Evolutionary conservation across 768 basidiomycete genomes (phyloP).

Genomic region (Tylopilus sp.): DNA sequence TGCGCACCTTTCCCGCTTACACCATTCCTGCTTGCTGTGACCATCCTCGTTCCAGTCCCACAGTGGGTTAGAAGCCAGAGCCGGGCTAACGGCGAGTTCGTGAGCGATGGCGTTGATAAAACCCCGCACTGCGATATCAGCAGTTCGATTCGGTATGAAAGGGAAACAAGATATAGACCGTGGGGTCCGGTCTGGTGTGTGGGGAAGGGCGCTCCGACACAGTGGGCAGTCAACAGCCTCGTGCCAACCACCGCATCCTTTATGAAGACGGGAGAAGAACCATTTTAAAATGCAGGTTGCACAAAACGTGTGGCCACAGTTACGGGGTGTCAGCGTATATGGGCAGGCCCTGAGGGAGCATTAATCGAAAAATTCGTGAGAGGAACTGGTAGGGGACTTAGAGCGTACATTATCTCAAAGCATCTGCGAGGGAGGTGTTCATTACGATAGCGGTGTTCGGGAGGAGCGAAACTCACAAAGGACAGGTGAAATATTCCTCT

Average conservation of each 20-base stretch:
- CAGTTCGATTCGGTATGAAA: constrained; percentile 60
- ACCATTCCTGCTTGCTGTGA: constrained; percentile 51
- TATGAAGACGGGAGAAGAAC: constrained; percentile 66
- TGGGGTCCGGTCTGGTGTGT: constrained; percentile 50
- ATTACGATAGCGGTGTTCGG: constrained; percentile 6
- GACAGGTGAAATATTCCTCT: constrained; percentile 63
- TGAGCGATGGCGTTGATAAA: constrained; percentile 49
- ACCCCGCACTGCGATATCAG: constrained; percentile 49
- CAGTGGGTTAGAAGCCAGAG: constrained; percentile 33
- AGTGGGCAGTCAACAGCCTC: constrained; percentile 65
- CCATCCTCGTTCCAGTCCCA: constrained; percentile 55
- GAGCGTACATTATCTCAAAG: constrained; percentile 52
- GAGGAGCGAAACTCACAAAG: constrained; percentile 43
- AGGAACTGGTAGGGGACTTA: background rate
- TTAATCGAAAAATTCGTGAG: background rate
- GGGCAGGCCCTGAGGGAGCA: constrained; percentile 45
- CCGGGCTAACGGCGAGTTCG: constrained; percentile 33
- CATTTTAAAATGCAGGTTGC: constrained; percentile 63
- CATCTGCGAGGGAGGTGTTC: constrained; percentile 41
- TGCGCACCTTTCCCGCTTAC: constrained; percentile 48
- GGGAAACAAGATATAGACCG: constrained; percentile 52
- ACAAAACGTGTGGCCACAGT: constrained; percentile 69
- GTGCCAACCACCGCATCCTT: constrained; percentile 63
- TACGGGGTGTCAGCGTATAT: constrained; percentile 48
- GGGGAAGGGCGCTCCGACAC: constrained; percentile 52